Evolutionary conservation across 208 protist genomes (phyloP), one percentile per base, ranked within the genome.

Genomic region (Phytomonas sp.): DNA sequence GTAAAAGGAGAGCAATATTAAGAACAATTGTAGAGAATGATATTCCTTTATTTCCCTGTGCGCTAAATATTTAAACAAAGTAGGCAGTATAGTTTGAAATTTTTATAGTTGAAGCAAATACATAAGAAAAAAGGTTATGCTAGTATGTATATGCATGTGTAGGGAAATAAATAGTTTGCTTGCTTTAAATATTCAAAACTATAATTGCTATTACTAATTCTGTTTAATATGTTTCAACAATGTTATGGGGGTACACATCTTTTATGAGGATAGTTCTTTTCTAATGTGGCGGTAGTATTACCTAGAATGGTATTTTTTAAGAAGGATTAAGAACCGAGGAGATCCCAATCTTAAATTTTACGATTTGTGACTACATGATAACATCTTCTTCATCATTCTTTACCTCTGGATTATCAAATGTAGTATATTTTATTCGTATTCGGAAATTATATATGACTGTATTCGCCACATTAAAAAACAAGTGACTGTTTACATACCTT

Each of bases 221-320:
- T 40, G 9, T 40, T 40, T 40, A 13, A 9, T 9, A 40, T 40
- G 36, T 40, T 40, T 40, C 7, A 9, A 40, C 9, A 40, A 13
- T 40, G 9, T 40, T 40, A 40, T 40, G 9, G 36, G 36, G 36
- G 37, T 72, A 34, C 74, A 37, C 62, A 56, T 70, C 59, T 62
- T 77, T 65, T 79, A 72, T 68, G 59, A 68, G 56, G 76, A 32
- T 72, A 69, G 70, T 4, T 75, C 20, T 68, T 33, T 77, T 56
- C 37, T 74, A 26, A 29, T 61, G n/a, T 3, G 71, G 30, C 15
- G n/a, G 59, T 34, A 26, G 2, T 8, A 33, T 46, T 30, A 17
- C 17, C 61, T 51, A 2, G 13, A 36, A 32, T 17, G 20, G 20
- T 23, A 51, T 51, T 51, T 2, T 23, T 23, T 20, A 51, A 51